Conservation (phyloP, 2,329 filamentous ascomycete species). For the Sarocladium kiliense region DNA sequence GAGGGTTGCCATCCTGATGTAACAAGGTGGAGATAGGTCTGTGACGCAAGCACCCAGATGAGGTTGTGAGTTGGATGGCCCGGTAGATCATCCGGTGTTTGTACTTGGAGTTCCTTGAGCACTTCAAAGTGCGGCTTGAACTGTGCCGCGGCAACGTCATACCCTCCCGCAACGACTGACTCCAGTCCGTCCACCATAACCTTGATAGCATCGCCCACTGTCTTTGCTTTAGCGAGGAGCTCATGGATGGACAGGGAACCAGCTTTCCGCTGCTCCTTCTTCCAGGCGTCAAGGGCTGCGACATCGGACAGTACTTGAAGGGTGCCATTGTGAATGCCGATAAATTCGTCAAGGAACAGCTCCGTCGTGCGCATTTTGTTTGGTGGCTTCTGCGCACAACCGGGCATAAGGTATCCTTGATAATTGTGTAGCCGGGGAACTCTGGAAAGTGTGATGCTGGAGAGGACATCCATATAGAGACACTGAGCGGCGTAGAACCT, state of each 20-base stretch:
- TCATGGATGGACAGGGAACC: slow-evolving; percentile 41
- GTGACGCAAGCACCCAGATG: slow-evolving; percentile 43
- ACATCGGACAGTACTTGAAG: slow-evolving; percentile 50
- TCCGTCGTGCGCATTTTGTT: background rate
- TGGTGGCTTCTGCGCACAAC: slow-evolving; percentile 20
- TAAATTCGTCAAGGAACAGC: slow-evolving; percentile 43
- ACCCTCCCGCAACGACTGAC: background rate
- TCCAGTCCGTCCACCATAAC: background rate
- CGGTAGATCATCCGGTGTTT: slow-evolving; percentile 9
- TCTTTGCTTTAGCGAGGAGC: slow-evolving; percentile 37
- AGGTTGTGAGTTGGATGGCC: slow-evolving; percentile 11
- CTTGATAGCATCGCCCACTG: slow-evolving; percentile 33
- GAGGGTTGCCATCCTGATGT: slow-evolving; percentile 46
- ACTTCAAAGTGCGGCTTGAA: slow-evolving; percentile 12
- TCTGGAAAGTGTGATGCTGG: slow-evolving; percentile 39
- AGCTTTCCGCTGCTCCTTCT: slow-evolving; percentile 37
- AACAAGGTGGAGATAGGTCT: slow-evolving; percentile 43
- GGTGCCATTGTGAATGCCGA: slow-evolving; percentile 54
- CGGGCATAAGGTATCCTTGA: slow-evolving; percentile 33
- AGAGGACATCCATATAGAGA: slow-evolving; percentile 44
- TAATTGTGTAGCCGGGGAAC: slow-evolving; percentile 37
- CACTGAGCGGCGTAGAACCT: slow-evolving; percentile 42
- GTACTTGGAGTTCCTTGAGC: slow-evolving; percentile 23
- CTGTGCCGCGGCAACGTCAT: background rate
- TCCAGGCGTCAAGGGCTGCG: slow-evolving; percentile 49